Conservation (phyloP, 2,329 filamentous ascomycete genomes). For the Alternaria ventricosa region DNA sequence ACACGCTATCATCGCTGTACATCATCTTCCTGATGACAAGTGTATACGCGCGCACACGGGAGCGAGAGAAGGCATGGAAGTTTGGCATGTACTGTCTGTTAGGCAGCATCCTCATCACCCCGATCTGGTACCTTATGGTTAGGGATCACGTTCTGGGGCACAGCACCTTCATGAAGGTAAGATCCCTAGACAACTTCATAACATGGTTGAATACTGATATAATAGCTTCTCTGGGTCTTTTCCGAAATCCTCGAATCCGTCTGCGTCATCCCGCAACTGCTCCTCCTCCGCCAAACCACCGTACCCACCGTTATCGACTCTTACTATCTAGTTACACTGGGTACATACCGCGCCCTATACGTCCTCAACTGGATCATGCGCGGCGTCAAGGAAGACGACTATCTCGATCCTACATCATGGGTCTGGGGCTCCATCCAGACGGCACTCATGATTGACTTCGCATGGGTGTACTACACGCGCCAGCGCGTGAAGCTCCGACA, state of each 20-base stretch:
- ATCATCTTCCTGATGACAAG: conserved; percentile 88
- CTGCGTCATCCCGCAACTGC: conserved; percentile 87
- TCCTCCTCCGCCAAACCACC: conserved; percentile 91
- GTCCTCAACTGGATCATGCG: conserved; percentile 89
- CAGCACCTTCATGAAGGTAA: conserved; percentile 50
- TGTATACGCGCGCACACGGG: conserved; percentile 83
- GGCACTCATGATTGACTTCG: conserved; percentile 88
- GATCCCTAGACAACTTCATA: too few species aligned
- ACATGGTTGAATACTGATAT: background rate
- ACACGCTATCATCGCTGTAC: conserved; percentile 82
- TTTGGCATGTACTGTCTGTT: conserved; percentile 73
- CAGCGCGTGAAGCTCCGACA: conserved; percentile 92
- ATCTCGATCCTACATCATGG: conserved; percentile 74
- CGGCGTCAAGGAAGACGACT: conserved; percentile 61
- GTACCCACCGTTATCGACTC: conserved; percentile 96
- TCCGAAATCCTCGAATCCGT: conserved; percentile 91
- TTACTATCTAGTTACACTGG: conserved; percentile 89
- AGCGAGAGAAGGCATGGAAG: conserved; percentile 93
- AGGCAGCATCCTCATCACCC: conserved; percentile 71
- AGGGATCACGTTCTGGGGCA: conserved; percentile 54
- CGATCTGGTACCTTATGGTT: conserved; percentile 75
- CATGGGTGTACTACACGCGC: conserved; percentile 94
- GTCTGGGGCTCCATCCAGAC: conserved; percentile 91
- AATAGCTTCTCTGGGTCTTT: conserved; percentile 82
- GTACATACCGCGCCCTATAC: conserved; percentile 87